A percentile compares a stretch with the other conserved stretches of the same genome.
Conservation (phyloP, 768 basidiomycete genomes). For the Dentipellis sp. region DNA sequence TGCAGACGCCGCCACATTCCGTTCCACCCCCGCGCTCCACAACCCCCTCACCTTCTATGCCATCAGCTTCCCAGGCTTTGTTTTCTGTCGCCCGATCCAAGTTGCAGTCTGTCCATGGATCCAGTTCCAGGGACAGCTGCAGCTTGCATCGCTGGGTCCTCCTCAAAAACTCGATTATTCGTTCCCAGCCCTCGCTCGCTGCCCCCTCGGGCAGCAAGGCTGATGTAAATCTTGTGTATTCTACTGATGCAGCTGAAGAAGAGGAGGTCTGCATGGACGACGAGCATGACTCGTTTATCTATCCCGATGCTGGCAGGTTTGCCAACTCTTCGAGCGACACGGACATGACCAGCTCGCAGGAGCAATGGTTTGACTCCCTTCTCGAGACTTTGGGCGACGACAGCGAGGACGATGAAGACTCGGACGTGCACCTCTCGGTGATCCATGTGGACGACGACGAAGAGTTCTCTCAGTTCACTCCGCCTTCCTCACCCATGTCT, state of each 20-base stretch:
- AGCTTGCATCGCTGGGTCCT: slow-evolving; percentile 84
- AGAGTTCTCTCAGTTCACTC: slow-evolving; percentile 47
- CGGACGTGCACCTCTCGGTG: slow-evolving; percentile 38
- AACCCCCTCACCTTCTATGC: slow-evolving; percentile 30
- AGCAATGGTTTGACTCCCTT: slow-evolving; percentile 76
- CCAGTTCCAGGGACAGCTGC: slow-evolving; percentile 48
- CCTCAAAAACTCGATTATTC: slow-evolving; percentile 74
- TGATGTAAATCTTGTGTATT: slow-evolving; percentile 28
- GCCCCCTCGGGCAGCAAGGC: slow-evolving; percentile 19
- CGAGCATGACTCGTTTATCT: slow-evolving; percentile 67
- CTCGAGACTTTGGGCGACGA: slow-evolving; percentile 50
- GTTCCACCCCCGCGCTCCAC: slow-evolving; percentile 8
- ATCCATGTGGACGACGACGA: slow-evolving; percentile 54
- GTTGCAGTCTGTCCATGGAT: slow-evolving; percentile 52
- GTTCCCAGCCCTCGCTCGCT: slow-evolving; percentile 36
- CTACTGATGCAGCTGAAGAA: slow-evolving; percentile 32
- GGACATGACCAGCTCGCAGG: slow-evolving; percentile 47
- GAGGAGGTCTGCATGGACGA: slow-evolving; percentile 36
- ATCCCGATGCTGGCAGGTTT: slow-evolving; percentile 64
- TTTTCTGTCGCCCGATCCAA: slow-evolving; percentile 49
- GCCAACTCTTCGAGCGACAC: slow-evolving; percentile 24
- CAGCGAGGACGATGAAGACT: slow-evolving; percentile 53
- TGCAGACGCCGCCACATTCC: slow-evolving; percentile 7
- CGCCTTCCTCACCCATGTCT: slow-evolving; percentile 59
- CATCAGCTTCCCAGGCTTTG: slow-evolving; percentile 32